A percentile compares a stretch with the other conserved stretches of the same genome.
These are phyloP conservation scores for Podospora comata DNA, from an alignment of 495 filamentous ascomycete species.

Conservation along the genomic window DNA sequence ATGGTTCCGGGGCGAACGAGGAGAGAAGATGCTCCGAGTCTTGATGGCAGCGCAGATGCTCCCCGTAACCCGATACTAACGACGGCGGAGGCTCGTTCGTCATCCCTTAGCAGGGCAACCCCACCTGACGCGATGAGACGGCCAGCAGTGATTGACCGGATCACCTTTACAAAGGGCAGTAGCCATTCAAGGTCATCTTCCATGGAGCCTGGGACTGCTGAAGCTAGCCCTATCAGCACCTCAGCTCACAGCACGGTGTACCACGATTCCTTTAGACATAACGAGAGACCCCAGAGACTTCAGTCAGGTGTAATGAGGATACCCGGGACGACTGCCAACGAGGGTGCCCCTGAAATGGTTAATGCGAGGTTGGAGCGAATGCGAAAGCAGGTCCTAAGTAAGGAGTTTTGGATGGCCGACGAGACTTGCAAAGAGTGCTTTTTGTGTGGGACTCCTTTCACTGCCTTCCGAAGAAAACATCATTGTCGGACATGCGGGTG, in stretches of 20 bases:
- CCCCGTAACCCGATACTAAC: slow-evolving; percentile 42
- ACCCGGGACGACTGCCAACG: slow-evolving; percentile 52
- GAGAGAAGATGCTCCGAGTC: slow-evolving; percentile 40
- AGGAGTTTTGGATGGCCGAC: slow-evolving; percentile 99
- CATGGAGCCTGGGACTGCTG: slow-evolving; percentile 51
- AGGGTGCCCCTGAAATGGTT: slow-evolving; percentile 57
- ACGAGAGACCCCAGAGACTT: slow-evolving; percentile 41
- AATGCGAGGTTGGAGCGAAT: slow-evolving; percentile 64
- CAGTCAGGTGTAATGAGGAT: slow-evolving; percentile 47
- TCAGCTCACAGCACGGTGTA: slow-evolving; percentile 54
- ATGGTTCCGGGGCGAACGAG: slow-evolving; percentile 32
- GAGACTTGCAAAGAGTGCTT: slow-evolving; percentile 98
- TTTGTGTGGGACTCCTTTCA: slow-evolving; percentile 81
- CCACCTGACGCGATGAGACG: slow-evolving; percentile 32
- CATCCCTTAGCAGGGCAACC: slow-evolving; percentile 28
- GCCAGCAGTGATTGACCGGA: slow-evolving; percentile 50
- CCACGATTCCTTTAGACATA: slow-evolving; percentile 49
- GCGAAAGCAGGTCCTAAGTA: slow-evolving; percentile 79
- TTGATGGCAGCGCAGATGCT: slow-evolving; percentile 42
- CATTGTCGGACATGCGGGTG: slow-evolving; percentile 93
- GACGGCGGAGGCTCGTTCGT: slow-evolving; percentile 31
- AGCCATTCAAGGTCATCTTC: slow-evolving; percentile 62
- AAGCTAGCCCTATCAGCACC: slow-evolving; percentile 50
- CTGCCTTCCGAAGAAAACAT: slow-evolving; percentile 92
- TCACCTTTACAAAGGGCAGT: slow-evolving; percentile 51